Base-by-base conservation (phyloP, 495 filamentous ascomycete species). In the Aspergillus bertholletiae region DNA sequence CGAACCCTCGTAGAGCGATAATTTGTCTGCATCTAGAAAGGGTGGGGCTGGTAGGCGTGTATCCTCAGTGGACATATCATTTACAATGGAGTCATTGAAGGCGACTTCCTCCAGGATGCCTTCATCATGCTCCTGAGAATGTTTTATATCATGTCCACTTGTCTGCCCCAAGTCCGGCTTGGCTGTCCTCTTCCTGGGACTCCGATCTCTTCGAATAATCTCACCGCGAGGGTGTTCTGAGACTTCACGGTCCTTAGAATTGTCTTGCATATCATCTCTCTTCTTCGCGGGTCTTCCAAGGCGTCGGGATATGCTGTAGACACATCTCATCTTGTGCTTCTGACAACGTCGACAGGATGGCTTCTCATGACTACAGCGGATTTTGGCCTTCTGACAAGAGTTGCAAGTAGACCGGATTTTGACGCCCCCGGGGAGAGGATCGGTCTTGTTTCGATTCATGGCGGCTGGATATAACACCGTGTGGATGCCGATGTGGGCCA, bases 341-440 rank as follows among this genome's bases (percentile, higher is more conserved):
- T 69, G 63, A 32, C 77, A 80, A 54, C 75, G 60, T 13, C 65
- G 67, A 51, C 77, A 80, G 2, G 68, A 67, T 12, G 72, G 74
- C 30, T 71, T 74, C 51, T 79, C 73, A 51, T 76, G 74, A 32
- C 73, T 74, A 61, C 77, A 80, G n/a, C 74, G 68, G 20, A 80
- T 72, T 49, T 80, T 80, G 12, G 71, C 73, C 45, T 78, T 68
- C 43, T 78, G 74, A 32, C 75, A 80, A 17, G 74, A 68, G 53
- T 80, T 77, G 60, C 77, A 80, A 0, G 75, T 78, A 1, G 69
- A 70, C 46, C 75, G 74, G 34, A 77, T 66, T 49, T 76, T 77
- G 45, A 74, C 69, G 32, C 68, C 72, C 39, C 70, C 72, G 7
- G 71, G 67, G 3, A 72, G 55, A 18, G 62, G 56, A 13, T 61